Conservation (phyloP, 148 eudicot species). For the Bassia scoparia region DNA sequence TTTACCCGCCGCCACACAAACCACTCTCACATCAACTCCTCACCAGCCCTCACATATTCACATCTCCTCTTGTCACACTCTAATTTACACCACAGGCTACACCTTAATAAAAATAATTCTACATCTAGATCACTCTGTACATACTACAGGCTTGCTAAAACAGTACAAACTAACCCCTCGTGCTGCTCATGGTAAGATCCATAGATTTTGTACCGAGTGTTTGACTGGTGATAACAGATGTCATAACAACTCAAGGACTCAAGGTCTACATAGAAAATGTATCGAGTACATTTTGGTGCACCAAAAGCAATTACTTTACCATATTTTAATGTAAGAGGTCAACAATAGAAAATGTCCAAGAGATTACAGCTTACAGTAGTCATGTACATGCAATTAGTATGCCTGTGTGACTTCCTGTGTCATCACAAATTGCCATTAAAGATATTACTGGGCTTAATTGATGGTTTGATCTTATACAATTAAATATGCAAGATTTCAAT, state of each 20-base stretch:
- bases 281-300: not conserved
- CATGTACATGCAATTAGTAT: not conserved
- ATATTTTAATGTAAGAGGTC: too few relatives aligned
- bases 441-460: not conserved
- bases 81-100: not conserved
- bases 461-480: not conserved
- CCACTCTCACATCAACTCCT: too few relatives aligned
- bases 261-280: not conserved
- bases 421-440: not conserved
- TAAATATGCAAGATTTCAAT: not conserved
- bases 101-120: not conserved
- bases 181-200: not conserved
- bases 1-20: not conserved
- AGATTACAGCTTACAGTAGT: too few relatives aligned
- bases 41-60: not conserved
- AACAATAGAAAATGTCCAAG: too few relatives aligned
- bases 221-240: not conserved
- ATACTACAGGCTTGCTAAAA: not conserved
- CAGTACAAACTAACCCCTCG: not conserved
- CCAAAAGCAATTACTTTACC: not conserved
- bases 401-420: not conserved
- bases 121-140: not conserved
- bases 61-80: not conserved
- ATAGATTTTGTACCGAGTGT: not conserved
- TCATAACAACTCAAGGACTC: too few relatives aligned